A percentile compares a stretch with the other conserved stretches of the same genome.
Evolutionary conservation across 495 filamentous ascomycete species (phyloP).

Genomic region (Viridothelium virens): DNA sequence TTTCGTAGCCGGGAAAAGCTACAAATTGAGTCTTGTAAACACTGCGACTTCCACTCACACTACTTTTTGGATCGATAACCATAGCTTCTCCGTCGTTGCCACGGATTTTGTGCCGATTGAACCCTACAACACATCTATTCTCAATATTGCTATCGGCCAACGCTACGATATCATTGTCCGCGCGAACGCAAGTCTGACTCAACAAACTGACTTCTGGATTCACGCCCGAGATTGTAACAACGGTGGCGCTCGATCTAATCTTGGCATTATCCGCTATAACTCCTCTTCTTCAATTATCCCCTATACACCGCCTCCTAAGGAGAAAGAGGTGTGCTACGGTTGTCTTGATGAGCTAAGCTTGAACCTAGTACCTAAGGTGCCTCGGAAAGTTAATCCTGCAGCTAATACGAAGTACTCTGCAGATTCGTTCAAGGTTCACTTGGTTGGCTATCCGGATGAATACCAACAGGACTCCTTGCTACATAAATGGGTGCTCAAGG

Average conservation of each 20-base stretch:
- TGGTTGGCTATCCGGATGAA: conserved; percentile 22
- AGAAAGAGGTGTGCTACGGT: conserved; percentile 18
- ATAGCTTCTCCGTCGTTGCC: conserved; percentile 36
- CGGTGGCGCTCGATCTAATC: conserved; percentile 23
- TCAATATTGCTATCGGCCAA: conserved; percentile 27
- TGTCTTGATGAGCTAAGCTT: conserved; percentile 35
- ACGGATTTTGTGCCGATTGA: conserved; percentile 38
- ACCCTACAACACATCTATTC: conserved; percentile 30
- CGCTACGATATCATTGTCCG: conserved; percentile 35
- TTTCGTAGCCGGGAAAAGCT: conserved; percentile 43
- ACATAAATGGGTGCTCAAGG: conserved; percentile 35
- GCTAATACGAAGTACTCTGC: neutral
- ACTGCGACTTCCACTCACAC: conserved; percentile 48
- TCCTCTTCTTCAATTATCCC: conserved; percentile 18
- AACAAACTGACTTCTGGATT: conserved; percentile 31
- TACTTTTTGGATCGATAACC: conserved; percentile 38
- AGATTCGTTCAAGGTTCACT: conserved; percentile 16
- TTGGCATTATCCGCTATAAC: conserved; percentile 32
- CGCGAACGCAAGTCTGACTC: conserved; percentile 24
- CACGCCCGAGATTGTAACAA: conserved; percentile 28
- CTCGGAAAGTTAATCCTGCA: conserved; percentile 16
- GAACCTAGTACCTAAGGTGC: conserved; percentile 24
- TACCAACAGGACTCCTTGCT: conserved; percentile 22
- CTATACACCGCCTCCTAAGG: conserved; percentile 28
- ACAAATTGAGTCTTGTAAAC: conserved; percentile 61